These are phyloP conservation scores for Podospora conica DNA, from an alignment of 495 filamentous ascomycete species.

Conservation along the genomic window DNA sequence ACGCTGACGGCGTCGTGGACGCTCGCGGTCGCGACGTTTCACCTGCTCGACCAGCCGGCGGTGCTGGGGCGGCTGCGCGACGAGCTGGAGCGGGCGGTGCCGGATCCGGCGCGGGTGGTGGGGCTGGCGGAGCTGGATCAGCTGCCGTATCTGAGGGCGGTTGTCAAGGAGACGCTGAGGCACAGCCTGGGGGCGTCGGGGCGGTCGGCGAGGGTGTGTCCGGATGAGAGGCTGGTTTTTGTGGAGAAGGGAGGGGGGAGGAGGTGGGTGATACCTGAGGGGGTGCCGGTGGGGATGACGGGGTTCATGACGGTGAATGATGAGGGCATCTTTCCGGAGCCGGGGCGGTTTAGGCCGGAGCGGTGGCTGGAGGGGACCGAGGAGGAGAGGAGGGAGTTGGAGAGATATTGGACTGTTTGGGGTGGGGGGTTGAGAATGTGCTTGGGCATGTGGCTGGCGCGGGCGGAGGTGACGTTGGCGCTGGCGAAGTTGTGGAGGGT, in stretches of 20 bases:
- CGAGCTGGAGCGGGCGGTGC: conserved; percentile 22
- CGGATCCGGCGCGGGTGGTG: conserved; percentile 12
- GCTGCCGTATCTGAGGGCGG: conserved; percentile 39
- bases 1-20: conserved; percentile 24
- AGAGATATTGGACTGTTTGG: conserved; percentile 8
- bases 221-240: conserved; percentile 37
- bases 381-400: background rate
- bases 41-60: conserved; percentile 23
- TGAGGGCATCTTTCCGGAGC: conserved; percentile 37
- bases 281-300: conserved; percentile 38
- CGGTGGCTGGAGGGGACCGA: conserved; percentile 38
- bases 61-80: conserved; percentile 17
- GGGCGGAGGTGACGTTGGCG: conserved; percentile 11
- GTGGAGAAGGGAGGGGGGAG: background rate
- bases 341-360: conserved; percentile 37
- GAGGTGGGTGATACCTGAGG: background rate
- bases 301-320: conserved; percentile 36
- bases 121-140: conserved; percentile 40
- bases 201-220: conserved; percentile 39
- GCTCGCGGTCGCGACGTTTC: conserved; percentile 23
- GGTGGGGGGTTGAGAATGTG: conserved; percentile 4
- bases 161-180: conserved; percentile 41
- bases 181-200: conserved; percentile 35
- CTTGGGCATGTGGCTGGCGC: conserved; percentile 9
- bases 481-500: conserved; percentile 16